Conservation (phyloP, 345 rosid species). For the Arabis alpina region DNA sequence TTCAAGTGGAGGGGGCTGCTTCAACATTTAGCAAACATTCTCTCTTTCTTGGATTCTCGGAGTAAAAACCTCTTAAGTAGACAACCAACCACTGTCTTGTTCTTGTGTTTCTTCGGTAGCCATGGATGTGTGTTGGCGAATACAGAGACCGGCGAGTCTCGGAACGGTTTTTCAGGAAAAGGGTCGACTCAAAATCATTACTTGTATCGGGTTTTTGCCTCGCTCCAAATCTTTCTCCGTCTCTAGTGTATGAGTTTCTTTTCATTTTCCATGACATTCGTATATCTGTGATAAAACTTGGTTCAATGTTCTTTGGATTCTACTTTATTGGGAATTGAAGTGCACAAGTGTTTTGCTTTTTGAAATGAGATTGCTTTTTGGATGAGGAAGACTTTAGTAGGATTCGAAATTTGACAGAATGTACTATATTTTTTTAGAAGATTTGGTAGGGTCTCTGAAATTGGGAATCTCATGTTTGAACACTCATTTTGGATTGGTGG, state of each 20-base stretch:
- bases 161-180: conserved; percentile 44
- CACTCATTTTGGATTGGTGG: conserved; percentile 10
- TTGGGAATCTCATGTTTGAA: conserved; percentile 20
- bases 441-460: conserved; percentile 46
- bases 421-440: conserved; percentile 1
- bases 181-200: conserved; percentile 51
- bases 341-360: conserved; percentile 9
- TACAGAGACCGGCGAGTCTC: conserved; percentile 55
- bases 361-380: conserved; percentile 7
- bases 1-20: conserved; percentile 41
- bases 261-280: neutral
- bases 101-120: conserved; percentile 16
- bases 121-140: conserved; percentile 73
- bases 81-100: conserved; percentile 8
- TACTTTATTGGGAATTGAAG: conserved; percentile 24
- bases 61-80: conserved; percentile 23
- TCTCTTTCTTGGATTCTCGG: neutral
- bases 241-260: conserved; percentile 38
- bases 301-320: conserved; percentile 17
- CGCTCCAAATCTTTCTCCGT: conserved; percentile 41
- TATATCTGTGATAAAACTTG: neutral
- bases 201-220: conserved; percentile 54
- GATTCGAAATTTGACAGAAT: conserved; percentile 17
- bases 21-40: conserved; percentile 27
- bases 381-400: conserved; percentile 12